Base-by-base conservation (phyloP, 2,329 filamentous ascomycete species). In the Colletotrichum zoysiae region DNA sequence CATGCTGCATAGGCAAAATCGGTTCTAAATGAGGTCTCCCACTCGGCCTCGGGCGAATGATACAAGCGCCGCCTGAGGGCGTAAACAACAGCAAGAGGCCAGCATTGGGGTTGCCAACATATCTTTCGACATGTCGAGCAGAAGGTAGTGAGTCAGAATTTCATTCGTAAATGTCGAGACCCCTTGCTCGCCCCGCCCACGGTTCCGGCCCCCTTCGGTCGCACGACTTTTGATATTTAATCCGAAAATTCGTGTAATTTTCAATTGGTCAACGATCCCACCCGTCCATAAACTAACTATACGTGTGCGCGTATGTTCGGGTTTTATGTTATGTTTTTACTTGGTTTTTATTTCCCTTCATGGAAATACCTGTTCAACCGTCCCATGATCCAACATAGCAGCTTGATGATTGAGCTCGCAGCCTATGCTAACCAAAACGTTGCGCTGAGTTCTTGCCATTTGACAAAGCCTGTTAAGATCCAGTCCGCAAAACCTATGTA, bases 161-260 rank as follows among this genome's bases (percentile, higher is more conserved):
- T 16, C 26, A 26, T 26, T 26, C 2, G 23, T 14, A 12, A 5
- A 9, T 40, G n/a, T 30, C 20, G 14, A 23, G 14, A 18, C 60
- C 18, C 8, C 42, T 40, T 40, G n/a, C 11, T 35, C 6, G 30
- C 16, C 33, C 48, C 60, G 23, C 35, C 18, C 20, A 30, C 44
- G 60, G 48, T 35, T 12, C 20, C 30, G 4, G 18, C 42, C 16
- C 42, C 16, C 18, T 12, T 63, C 48, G 48, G 35, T 18, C 8
- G n/a, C 20, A 20, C 8, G 44, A 46, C 7, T 63, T 63, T 3
- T 63, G 35, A 48, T 55, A 63, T 63, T 42, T 53, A 5, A 53
- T 44, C 35, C 23, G 48, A 63, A 30, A 55, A 44, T n/a, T 33
- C 1, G 0, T 16, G n/a, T 42, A 30, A 8, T 16, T 16, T 44